Base-by-base conservation (phyloP, 371 early-diverging fungal species). In the Actinomucor elegans region DNA sequence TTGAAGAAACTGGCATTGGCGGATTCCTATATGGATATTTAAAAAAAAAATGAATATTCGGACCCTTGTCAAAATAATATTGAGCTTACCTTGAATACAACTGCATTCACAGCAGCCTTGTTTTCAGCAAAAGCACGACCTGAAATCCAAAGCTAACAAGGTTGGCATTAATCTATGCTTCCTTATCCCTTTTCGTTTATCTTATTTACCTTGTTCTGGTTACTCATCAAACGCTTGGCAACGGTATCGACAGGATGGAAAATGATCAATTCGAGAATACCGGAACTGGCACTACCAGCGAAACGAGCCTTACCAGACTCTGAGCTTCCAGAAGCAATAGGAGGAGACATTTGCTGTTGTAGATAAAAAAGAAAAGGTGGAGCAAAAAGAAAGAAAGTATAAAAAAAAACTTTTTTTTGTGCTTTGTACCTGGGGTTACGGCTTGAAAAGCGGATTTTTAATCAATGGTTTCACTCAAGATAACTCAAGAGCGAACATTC, bases 201-300 rank as follows among this genome's bases (percentile, higher is more conserved):
- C 20, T 37, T 10, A 8, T n/a, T 35, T 77, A 91, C 93, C 73
- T 86, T 85, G 53, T 73, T 75, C 57, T 91, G 89, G 80, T 92
- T 92, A 77, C 86, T 93, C 98, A 98, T 98, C 63, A 98, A 87
- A 50, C 98, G 88, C 84, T 98, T 98, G 51, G 98, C 96, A 20
- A 98, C 89, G 1, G 98, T 98, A 79, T 98, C 98, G 40, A 98
- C 92, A 37, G 98, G 98, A 75, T 98, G 98, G 89, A 98, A 98
- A 48, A 90, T 84, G 53, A 96, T 75, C 40, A 98, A 81, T 78
- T 98, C 98, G 28, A 94, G 83, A 59, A 96, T 84, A 48, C 98
- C 98, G 33, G 95, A 89, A 54, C 94, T 84, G 37, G 87, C 98
- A 38, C 94, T 88, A 34, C 98, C 98, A 36, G 90, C 73, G 66